phyloP scores from a whole-genome alignment of 1,284 basidiomycete genomes.

The Fomitopsis pinicola region DNA sequence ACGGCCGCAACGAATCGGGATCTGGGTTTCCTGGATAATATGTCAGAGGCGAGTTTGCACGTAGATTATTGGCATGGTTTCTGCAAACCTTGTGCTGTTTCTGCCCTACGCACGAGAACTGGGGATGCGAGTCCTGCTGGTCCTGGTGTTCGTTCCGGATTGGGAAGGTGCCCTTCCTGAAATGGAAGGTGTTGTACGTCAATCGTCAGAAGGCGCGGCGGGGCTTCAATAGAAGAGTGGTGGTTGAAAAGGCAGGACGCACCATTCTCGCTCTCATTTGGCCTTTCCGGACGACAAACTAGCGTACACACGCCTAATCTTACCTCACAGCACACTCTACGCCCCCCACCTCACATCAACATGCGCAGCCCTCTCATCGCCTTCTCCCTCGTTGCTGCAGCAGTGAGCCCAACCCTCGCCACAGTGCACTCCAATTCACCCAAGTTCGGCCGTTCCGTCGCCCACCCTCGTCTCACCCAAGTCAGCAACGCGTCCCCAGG shows the following conservation, averaged over 20 bases:
- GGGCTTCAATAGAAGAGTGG: slow-evolving; percentile 13
- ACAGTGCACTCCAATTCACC: slow-evolving; percentile 20
- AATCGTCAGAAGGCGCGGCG: slow-evolving; percentile 22
- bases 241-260: slow-evolving; percentile 16
- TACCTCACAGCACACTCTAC: slow-evolving; percentile 15
- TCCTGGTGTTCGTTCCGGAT: neutral
- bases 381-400: slow-evolving; percentile 27
- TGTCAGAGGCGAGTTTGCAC: too few species aligned
- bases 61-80: too few species aligned
- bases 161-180: slow-evolving; percentile 3
- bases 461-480: slow-evolving; percentile 9
- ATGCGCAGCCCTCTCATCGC: slow-evolving; percentile 32
- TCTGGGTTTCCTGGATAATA: too few species aligned
- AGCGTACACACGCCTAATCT: slow-evolving; percentile 21
- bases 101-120: too few species aligned
- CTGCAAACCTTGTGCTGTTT: too few species aligned
- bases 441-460: slow-evolving; percentile 13
- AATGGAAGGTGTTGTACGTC: slow-evolving; percentile 10
- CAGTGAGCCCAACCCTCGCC: slow-evolving; percentile 26
- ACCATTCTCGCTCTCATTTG: slow-evolving; percentile 5
- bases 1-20: too few species aligned
- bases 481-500: neutral
- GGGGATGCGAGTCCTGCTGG: neutral
- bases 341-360: slow-evolving; percentile 12
- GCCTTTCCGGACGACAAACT: slow-evolving; percentile 12